Conservation (phyloP, 2,329 filamentous ascomycete genomes). For the Claviceps lovelessii region DNA sequence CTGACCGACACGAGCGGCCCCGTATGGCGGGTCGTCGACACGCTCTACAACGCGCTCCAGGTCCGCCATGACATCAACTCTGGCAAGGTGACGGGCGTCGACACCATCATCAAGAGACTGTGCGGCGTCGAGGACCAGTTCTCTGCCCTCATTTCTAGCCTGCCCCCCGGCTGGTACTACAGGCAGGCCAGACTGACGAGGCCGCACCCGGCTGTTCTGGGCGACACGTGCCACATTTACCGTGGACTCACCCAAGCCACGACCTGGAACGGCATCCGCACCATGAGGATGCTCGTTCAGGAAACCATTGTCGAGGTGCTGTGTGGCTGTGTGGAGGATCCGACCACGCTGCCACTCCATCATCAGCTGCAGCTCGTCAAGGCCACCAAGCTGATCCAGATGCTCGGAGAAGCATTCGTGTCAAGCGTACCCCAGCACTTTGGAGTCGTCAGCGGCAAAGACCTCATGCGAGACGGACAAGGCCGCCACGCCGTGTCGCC, state of each 20-base stretch:
- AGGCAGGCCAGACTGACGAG: conserved; percentile 24
- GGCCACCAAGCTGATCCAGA: conserved; percentile 23
- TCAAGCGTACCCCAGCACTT: conserved; percentile 36
- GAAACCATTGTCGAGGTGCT: conserved; percentile 33
- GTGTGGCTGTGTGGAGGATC: conserved; percentile 18
- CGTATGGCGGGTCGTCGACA: conserved; percentile 27
- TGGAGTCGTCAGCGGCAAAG: conserved; percentile 29
- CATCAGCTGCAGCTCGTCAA: conserved; percentile 23
- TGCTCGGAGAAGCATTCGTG: conserved; percentile 27
- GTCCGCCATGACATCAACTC: conserved; percentile 31
- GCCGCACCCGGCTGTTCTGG: conserved; percentile 27
- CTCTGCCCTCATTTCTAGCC: conserved; percentile 21
- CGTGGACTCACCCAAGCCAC: conserved; percentile 29
- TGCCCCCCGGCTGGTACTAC: conserved; percentile 29
- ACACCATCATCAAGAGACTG: conserved; percentile 22
- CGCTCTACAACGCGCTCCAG: conserved; percentile 31
- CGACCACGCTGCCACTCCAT: conserved; percentile 15
- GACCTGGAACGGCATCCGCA: conserved; percentile 33
- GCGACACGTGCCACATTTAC: conserved; percentile 31
- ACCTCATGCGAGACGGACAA: conserved; percentile 15
- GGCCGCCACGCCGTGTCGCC: conserved; percentile 10
- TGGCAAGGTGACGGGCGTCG: conserved; percentile 21
- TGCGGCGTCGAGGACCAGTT: conserved; percentile 29
- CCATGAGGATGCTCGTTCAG: conserved; percentile 31
- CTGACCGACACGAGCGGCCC: conserved; percentile 23